Percentiles rank a stretch among this genome's conserved stretches.
phyloP scores from a whole-genome alignment of 805 yeast genomes.

The Barnettozyma pratensis region DNA sequence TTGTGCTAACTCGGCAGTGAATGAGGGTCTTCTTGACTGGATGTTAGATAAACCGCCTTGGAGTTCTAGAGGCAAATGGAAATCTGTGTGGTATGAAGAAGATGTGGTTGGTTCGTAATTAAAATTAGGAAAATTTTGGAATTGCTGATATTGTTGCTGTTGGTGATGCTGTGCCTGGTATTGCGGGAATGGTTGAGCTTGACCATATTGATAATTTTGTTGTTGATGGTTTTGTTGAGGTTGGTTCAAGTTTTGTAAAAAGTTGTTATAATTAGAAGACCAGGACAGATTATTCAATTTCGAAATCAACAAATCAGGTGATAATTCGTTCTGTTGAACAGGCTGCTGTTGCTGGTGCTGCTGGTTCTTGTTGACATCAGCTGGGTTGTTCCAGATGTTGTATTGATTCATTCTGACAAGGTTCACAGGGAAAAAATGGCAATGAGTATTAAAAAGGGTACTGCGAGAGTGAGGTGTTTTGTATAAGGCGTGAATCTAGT shows the following conservation, averaged over 20 bases:
- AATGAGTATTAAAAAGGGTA: too few relatives aligned
- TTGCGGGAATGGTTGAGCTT: conserved; percentile 1
- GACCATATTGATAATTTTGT: conserved; percentile 3
- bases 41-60: conserved; percentile 63
- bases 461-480: too few relatives aligned
- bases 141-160: conserved; percentile 3
- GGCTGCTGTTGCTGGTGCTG: conserved; percentile 7
- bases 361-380: conserved; percentile 4
- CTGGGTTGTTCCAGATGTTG: conserved; percentile 12
- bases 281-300: conserved; percentile 18
- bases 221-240: conserved; percentile 1
- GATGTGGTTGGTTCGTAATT: conserved; percentile 5
- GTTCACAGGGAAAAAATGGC: too few relatives aligned
- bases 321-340: conserved; percentile 7
- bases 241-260: conserved; percentile 8
- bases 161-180: background rate
- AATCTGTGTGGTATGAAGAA: conserved; percentile 9
- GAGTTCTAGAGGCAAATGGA: conserved; percentile 45
- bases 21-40: conserved; percentile 67
- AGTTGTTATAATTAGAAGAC: conserved; percentile 14
- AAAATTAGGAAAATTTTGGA: conserved; percentile 3
- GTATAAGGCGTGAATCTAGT: too few relatives aligned
- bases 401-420: conserved; percentile 7
- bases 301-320: conserved; percentile 23
- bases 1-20: conserved; percentile 47